Conservation (phyloP, 1,284 basidiomycete species). For the Puccinia novopanici region DNA sequence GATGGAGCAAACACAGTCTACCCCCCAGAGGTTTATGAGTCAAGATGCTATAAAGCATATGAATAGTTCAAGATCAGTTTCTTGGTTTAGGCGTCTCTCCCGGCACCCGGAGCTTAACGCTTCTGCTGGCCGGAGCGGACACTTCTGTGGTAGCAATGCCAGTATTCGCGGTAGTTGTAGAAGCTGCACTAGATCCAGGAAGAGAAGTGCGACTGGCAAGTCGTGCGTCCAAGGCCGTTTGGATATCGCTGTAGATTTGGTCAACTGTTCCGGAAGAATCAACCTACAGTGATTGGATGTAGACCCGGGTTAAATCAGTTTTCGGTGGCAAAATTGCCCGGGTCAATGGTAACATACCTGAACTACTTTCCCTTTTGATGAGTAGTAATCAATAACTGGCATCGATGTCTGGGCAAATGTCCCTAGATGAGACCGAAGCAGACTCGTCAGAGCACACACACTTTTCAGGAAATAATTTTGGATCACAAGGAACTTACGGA, state of each 20-base stretch:
- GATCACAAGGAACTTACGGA: slow-evolving; percentile 66
- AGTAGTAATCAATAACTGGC: slow-evolving; percentile 91
- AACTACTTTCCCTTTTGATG: slow-evolving; percentile 71
- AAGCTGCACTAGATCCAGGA: not conserved
- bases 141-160: too few relatives aligned
- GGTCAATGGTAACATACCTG: slow-evolving; percentile 64
- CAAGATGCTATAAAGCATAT: not conserved
- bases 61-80: not conserved
- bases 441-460: not conserved
- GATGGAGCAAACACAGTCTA: not conserved
- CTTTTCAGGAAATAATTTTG: not conserved
- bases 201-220: slow-evolving; percentile 4
- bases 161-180: not conserved
- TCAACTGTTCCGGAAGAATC: slow-evolving; percentile 39
- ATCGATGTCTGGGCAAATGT: slow-evolving; percentile 89
- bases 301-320: not conserved
- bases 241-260: slow-evolving; percentile 30
- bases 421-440: slow-evolving; percentile 62
- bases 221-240: slow-evolving; percentile 12
- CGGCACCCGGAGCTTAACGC: not conserved
- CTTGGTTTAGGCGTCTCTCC: slow-evolving; percentile 29
- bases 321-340: not conserved
- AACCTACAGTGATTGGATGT: not conserved
- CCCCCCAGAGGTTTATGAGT: not conserved
- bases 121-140: not conserved